Evolutionary conservation across 108 stramenopile genomes (phyloP).

Genomic region (Conticribra weissflogii): DNA sequence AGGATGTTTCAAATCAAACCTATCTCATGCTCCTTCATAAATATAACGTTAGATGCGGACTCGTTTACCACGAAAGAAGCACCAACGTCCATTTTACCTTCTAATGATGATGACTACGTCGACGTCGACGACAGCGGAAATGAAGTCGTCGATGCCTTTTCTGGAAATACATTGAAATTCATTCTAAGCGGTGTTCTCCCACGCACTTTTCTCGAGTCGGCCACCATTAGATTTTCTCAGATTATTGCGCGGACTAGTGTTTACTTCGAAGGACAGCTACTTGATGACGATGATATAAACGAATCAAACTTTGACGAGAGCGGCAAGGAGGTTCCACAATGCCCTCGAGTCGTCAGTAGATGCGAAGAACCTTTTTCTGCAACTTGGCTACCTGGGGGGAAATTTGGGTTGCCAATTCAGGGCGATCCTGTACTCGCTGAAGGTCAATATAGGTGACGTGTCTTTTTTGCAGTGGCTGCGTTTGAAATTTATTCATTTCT

Average conservation of each 20-base stretch:
- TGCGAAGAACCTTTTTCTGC: slow-evolving; percentile 6
- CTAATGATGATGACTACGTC: background rate
- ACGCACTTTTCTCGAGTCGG: slow-evolving; percentile 6
- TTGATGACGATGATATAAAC: slow-evolving; percentile 32
- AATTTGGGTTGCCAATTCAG: slow-evolving; percentile 24
- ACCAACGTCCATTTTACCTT: background rate
- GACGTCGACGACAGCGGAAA: background rate
- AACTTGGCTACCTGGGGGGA: slow-evolving; percentile 15
- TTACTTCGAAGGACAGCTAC: slow-evolving; percentile 12
- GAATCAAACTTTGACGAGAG: background rate
- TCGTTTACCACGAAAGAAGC: background rate
- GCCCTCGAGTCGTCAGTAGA: background rate
- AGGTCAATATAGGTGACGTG: slow-evolving; percentile 15
- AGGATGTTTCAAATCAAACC: slow-evolving; percentile 22
- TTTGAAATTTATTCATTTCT: background rate
- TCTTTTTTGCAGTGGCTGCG: background rate
- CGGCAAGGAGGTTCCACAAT: background rate
- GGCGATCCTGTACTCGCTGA: slow-evolving; percentile 24
- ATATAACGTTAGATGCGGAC: slow-evolving; percentile 11
- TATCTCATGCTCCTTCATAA: slow-evolving; percentile 7
- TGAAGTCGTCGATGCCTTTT: slow-evolving; percentile 19
- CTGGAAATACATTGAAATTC: slow-evolving; percentile 18
- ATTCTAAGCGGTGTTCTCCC: slow-evolving; percentile 26
- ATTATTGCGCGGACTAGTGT: slow-evolving; percentile 25
- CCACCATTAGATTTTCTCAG: slow-evolving; percentile 18